Evolutionary conservation across 371 early-diverging fungal genomes (phyloP).

Genomic region (Mortierella sp.): DNA sequence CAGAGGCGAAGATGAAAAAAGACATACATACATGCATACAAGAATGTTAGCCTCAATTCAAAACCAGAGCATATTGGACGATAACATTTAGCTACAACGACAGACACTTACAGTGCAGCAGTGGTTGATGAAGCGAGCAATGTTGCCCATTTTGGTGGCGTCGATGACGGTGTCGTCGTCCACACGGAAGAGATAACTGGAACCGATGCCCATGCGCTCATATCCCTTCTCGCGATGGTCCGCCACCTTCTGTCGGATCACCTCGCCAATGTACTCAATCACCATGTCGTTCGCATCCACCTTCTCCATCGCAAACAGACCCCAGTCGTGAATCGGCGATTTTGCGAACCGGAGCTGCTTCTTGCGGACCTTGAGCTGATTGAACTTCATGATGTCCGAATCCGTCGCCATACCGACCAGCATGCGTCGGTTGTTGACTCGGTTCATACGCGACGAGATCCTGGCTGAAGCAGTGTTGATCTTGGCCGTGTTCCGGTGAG

Average conservation of each 20-base stretch:
- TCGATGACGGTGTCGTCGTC: conserved; percentile 97
- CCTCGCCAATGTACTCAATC: conserved; percentile 99
- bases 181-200: conserved; percentile 96
- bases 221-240: conserved; percentile 96
- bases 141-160: conserved; percentile 98
- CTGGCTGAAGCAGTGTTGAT: conserved; percentile 59
- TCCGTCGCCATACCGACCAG: conserved; percentile 70
- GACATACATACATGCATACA: too few relatives aligned
- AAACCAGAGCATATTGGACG: background rate
- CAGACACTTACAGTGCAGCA: conserved; percentile 85
- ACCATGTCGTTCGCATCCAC: conserved; percentile 96
- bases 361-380: conserved; percentile 90
- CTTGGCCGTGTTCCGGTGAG: conserved; percentile 62
- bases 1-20: background rate
- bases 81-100: too few relatives aligned
- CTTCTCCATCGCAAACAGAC: conserved; percentile 92
- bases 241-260: conserved; percentile 95
- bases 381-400: conserved; percentile 87
- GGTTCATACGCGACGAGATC: conserved; percentile 66
- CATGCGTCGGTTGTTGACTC: conserved; percentile 75
- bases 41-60: background rate
- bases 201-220: conserved; percentile 91
- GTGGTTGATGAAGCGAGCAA: conserved; percentile 99
- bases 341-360: conserved; percentile 91
- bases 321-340: conserved; percentile 97